Percentiles rank a stretch among this genome's conserved stretches.
Conservation (phyloP, 805 yeast genomes). For the Cyberlindnera mississippiensis region DNA sequence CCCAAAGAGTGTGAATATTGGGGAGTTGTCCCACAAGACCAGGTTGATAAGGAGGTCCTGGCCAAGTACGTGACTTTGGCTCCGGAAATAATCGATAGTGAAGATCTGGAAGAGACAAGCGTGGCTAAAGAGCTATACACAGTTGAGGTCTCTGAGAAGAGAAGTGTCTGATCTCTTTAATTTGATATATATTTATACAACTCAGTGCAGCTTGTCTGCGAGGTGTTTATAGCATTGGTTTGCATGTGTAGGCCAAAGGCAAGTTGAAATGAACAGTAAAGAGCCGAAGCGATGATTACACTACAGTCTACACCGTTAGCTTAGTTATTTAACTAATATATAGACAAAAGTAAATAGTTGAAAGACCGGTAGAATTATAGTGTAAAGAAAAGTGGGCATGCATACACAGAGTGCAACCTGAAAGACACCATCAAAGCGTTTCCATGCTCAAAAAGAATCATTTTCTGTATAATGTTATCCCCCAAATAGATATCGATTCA, state of each 20-base stretch:
- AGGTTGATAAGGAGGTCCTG: constrained; percentile 5
- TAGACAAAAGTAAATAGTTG: no score
- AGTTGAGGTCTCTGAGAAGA: neutral
- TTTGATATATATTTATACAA: no score
- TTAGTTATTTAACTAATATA: no score
- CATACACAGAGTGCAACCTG: neutral
- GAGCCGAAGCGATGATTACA: no score
- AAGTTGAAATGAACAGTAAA: no score
- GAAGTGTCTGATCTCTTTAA: no score
- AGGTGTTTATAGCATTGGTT: no score
- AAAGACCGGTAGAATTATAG: no score
- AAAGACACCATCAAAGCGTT: neutral
- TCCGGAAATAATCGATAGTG: neutral
- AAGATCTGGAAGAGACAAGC: neutral
- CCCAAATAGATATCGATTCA: neutral
- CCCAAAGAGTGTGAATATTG: constrained; percentile 9
- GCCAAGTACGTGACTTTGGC: constrained; percentile 6
- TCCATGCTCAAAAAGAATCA: neutral
- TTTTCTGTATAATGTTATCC: neutral
- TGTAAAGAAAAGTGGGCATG: no score
- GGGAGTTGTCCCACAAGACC: constrained; percentile 9
- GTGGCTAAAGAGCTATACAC: neutral
- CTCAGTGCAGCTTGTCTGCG: no score
- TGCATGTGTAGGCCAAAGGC: no score
- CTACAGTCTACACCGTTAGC: no score